Percentiles rank a stretch among this genome's conserved stretches.
phyloP scores from a whole-genome alignment of 495 filamentous ascomycete genomes.

The Talaromyces liani region DNA sequence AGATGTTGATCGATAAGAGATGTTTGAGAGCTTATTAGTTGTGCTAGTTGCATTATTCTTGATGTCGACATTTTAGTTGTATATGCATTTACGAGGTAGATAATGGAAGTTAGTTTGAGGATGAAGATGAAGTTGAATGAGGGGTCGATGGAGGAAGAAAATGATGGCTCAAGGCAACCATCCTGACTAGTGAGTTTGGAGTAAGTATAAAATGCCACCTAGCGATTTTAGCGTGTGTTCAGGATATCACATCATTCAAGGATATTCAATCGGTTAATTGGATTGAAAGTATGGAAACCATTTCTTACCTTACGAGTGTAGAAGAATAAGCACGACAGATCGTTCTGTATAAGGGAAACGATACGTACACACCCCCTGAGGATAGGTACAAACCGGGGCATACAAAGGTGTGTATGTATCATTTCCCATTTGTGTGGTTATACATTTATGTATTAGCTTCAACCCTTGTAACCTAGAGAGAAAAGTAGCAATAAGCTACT shows the following conservation, averaged over 20 bases:
- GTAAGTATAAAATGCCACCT: neutral
- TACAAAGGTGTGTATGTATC: no score
- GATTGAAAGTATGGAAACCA: no score
- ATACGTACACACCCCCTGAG: no score
- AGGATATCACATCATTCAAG: neutral
- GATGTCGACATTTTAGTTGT: neutral
- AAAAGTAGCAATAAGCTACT: no score
- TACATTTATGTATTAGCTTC: no score
- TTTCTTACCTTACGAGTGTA: no score
- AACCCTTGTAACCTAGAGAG: no score
- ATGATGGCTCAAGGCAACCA: neutral
- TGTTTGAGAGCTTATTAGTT: slow-evolving; percentile 7
- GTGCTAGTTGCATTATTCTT: slow-evolving; percentile 9
- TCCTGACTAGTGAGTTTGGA: neutral
- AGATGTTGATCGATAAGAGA: slow-evolving; percentile 2
- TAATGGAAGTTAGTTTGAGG: neutral
- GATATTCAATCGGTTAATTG: neutral
- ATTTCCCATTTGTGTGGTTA: no score
- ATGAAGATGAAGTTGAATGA: neutral
- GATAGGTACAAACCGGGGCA: no score
- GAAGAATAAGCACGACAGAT: no score
- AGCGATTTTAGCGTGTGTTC: neutral
- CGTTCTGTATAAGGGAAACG: no score
- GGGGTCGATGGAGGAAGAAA: neutral
- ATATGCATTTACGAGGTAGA: neutral